These are phyloP conservation scores for Myriosclerotinia scirpicola DNA, from an alignment of 2,329 filamentous ascomycete species.

Conservation along the genomic window DNA sequence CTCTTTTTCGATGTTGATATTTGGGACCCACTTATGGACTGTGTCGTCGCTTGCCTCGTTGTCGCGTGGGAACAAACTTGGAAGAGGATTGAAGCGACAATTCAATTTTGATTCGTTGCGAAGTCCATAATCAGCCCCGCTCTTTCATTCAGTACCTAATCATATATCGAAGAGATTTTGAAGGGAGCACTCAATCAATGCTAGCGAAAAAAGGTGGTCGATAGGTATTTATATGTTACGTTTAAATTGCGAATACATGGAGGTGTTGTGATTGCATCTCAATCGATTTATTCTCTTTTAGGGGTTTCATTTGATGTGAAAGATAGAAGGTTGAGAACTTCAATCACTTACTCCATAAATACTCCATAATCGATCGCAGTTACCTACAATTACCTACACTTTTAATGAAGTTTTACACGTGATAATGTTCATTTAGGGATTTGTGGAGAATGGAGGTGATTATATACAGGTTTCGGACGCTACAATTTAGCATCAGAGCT, in stretches of 20 bases:
- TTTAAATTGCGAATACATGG: too few relatives aligned
- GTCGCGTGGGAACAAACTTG: neutral
- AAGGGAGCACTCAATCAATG: too few relatives aligned
- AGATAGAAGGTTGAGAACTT: neutral
- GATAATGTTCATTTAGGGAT: neutral
- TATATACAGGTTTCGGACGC: neutral
- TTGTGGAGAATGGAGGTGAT: neutral
- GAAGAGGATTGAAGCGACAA: neutral
- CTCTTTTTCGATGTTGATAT: neutral
- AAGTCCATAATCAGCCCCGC: neutral
- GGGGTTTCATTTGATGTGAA: too few relatives aligned
- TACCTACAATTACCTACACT: neutral
- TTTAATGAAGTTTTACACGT: neutral
- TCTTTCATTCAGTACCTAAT: neutral
- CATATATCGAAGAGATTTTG: neutral
- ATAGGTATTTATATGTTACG: too few relatives aligned
- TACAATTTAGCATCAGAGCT: slow-evolving; percentile 3
- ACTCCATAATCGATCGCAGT: neutral
- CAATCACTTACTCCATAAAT: neutral
- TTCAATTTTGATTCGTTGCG: neutral
- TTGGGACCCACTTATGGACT: neutral
- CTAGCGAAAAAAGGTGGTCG: too few relatives aligned
- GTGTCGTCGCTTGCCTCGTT: neutral
- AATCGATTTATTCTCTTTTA: too few relatives aligned
- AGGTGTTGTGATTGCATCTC: too few relatives aligned